Evolutionary conservation across 2,329 filamentous ascomycete genomes (phyloP), one percentile per base, ranked within the genome.

Genomic region (Ascochyta pisi): DNA sequence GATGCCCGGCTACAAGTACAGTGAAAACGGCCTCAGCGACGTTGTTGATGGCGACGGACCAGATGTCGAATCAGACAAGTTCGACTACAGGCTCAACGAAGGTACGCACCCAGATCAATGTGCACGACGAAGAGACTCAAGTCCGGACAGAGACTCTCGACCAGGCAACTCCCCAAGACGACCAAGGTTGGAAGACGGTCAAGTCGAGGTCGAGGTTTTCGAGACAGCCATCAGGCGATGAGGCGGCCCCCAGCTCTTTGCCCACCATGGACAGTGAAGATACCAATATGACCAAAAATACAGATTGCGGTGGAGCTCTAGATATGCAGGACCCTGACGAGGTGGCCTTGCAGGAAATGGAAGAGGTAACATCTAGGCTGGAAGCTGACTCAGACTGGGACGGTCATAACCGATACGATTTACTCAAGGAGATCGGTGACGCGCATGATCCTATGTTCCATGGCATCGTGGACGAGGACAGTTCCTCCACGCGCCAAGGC

Each of bases 1-100:
- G 2, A 41, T 61, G 3, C 58, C 57, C 13, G 48, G 55, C 12
- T 51, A 52, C 16, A 27, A 12, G 26, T 43, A 46, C 27, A 3
- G 31, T 1, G 37, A 41, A 10, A n/a, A 34, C 27, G 26, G 40
- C 8, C 8, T n/a, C n/a, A 37, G 26, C 8, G 5, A 13, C 12
- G 4, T 26, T 16, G 29, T 10, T n/a, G n/a, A 15, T 9, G 15
- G 24, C n/a, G 22, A 13, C 6, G 23, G 10, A 37, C 7, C 19
- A 27, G 19, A 10, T 7, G 26, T 10, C 12, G 33, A 35, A n/a
- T 6, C 33, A 4, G n/a, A 35, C 5, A 19, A 49, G 10, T 4
- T 19, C 16, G 16, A 43, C 5, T 8, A 15, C 4, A 26, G 29
- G 19, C 4, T 35, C 16, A 34, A 35, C 15, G 29, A 35, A 23